Evolutionary conservation across 371 early-diverging fungal species (phyloP), one percentile per base, ranked within the genome.

Genomic region (Lichtheimia ramosa): DNA sequence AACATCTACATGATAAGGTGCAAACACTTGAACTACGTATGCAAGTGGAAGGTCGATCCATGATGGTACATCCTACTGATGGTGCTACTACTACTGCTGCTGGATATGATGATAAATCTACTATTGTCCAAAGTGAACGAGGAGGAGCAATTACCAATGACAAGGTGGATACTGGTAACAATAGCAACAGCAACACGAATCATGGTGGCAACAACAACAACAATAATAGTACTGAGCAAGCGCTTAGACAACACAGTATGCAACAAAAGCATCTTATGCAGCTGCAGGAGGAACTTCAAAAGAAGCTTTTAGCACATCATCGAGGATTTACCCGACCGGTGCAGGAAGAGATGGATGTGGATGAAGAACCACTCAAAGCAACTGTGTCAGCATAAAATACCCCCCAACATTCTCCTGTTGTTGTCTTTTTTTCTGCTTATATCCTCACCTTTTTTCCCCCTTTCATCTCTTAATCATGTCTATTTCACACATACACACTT

Each of bases 1-100:
- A 76, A 4, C 49, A 56, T 10, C 48, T 87, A 52, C 74, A 75
- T 48, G 85, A 85, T 5, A 81, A 82, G 48, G 68, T 84, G 1
- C 48, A 59, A 20, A 50, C 72, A 7, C 70, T 87, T 25, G 79
- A 82, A 50, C 62, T 81, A n/a, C 74, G 84, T 14, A 64, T 80
- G 20, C 56, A 71, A 24, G 69, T 75, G 0, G 65, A 72, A 41
- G 68, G 62, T 5, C 69, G 68, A 16, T 58, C 48, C 25, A 43
- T 43, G 18, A 56, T 61, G 21, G 28, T 61, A 40, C 49, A 39
- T 46, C 18, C 46, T 14, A 46, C 46, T 12, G 18, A 18, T 16
- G 46, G 21, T 21, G 46, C 51, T 13, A 10, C 50, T 14, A 13
- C 50, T 4, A 13, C 27, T 51, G 27, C 15, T 6, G 34, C 10